phyloP scores from a whole-genome alignment of 2,329 filamentous ascomycete genomes.

The Monosporascus sp. region DNA sequence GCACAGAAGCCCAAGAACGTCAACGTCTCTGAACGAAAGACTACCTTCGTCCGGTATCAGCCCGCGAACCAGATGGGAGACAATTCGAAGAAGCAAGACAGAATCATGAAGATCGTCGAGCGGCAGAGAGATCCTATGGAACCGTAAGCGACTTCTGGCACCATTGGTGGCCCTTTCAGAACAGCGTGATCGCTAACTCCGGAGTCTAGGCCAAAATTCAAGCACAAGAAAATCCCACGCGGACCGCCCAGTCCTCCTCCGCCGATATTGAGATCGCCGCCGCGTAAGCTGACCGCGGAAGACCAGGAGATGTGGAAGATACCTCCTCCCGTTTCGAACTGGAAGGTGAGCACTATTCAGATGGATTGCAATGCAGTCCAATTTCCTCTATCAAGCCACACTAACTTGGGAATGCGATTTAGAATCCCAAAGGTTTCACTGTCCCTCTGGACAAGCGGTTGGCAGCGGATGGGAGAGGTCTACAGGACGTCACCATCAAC shows the following conservation, averaged over 20 bases:
- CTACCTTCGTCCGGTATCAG: slow-evolving; percentile 93
- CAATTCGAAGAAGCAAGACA: slow-evolving; percentile 78
- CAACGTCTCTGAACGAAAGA: slow-evolving; percentile 71
- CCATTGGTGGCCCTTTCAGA: neutral
- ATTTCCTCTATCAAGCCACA: no score
- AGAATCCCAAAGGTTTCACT: slow-evolving; percentile 94
- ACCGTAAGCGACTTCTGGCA: neutral
- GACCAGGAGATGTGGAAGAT: slow-evolving; percentile 97
- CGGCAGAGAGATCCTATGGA: slow-evolving; percentile 80
- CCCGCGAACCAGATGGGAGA: slow-evolving; percentile 96
- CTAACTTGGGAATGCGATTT: neutral
- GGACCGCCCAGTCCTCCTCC: slow-evolving; percentile 89
- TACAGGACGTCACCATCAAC: slow-evolving; percentile 94
- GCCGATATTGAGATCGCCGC: slow-evolving; percentile 91
- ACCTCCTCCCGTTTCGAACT: slow-evolving; percentile 84
- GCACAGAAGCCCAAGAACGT: slow-evolving; percentile 96
- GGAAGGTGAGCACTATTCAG: slow-evolving; percentile 53
- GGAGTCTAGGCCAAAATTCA: slow-evolving; percentile 76
- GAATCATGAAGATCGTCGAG: slow-evolving; percentile 98
- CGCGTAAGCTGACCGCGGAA: slow-evolving; percentile 89
- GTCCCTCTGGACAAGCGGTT: slow-evolving; percentile 92
- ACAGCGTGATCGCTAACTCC: slow-evolving; percentile 3
- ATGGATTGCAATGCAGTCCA: no score
- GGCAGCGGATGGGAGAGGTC: slow-evolving; percentile 83
- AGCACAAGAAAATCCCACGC: slow-evolving; percentile 95